Evolutionary conservation across 805 yeast genomes (phyloP).

Genomic region (Komagataella mondaviorum): DNA sequence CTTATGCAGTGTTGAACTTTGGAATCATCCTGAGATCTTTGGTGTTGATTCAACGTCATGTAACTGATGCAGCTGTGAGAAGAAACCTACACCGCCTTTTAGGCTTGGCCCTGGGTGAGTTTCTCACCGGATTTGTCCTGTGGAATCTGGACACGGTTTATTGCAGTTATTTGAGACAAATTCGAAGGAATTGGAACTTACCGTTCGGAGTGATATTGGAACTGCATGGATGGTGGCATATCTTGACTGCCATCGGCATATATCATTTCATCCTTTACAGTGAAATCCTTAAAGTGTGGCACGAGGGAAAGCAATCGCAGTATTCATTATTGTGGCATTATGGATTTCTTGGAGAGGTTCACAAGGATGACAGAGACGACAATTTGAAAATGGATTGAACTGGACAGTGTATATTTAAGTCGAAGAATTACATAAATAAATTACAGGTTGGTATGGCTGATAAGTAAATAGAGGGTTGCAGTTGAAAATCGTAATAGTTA

Average conservation of each 20-base stretch:
- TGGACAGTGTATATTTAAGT: neutral
- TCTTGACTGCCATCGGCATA: slow-evolving; percentile 69
- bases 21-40: slow-evolving; percentile 48
- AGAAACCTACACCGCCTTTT: slow-evolving; percentile 41
- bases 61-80: slow-evolving; percentile 32
- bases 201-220: slow-evolving; percentile 80
- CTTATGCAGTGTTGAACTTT: slow-evolving; percentile 62
- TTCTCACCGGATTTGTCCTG: slow-evolving; percentile 56
- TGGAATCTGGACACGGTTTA: slow-evolving; percentile 83
- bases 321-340: slow-evolving; percentile 42
- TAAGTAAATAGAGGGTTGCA: too few relatives aligned
- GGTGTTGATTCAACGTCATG: slow-evolving; percentile 34
- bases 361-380: slow-evolving; percentile 6
- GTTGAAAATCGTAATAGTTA: too few relatives aligned
- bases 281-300: slow-evolving; percentile 57
- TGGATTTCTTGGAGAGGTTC: slow-evolving; percentile 42
- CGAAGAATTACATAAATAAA: too few relatives aligned
- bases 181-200: slow-evolving; percentile 54
- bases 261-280: slow-evolving; percentile 67
- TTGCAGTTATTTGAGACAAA: slow-evolving; percentile 43
- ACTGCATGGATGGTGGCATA: slow-evolving; percentile 95
- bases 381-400: neutral
- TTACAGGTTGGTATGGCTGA: slow-evolving; percentile 3
- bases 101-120: slow-evolving; percentile 44
- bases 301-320: slow-evolving; percentile 34